Percentiles rank a stretch among this genome's conserved stretches.
phyloP scores from a whole-genome alignment of 352 stramenopile genomes.

The Thalassiosira ordinaria region DNA sequence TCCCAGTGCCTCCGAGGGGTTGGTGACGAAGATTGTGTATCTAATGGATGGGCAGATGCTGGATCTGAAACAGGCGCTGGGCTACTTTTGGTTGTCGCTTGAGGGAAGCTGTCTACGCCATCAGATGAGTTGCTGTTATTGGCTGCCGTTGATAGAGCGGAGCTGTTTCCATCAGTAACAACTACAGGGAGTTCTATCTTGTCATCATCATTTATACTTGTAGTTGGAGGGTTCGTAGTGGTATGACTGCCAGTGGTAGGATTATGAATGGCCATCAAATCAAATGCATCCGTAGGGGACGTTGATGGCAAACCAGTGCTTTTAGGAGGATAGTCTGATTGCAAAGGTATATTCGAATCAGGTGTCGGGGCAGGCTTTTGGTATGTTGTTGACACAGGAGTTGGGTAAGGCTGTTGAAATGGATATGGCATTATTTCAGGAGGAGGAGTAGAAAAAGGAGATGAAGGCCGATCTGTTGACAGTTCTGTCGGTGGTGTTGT shows the following conservation, averaged over 20 bases:
- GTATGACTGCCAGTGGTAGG: background rate
- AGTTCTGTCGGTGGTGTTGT: background rate
- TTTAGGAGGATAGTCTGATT: background rate
- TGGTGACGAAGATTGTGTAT: background rate
- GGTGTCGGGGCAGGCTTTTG: conserved; percentile 5
- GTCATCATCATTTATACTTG: conserved; percentile 2
- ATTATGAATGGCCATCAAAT: background rate
- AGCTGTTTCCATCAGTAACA: background rate
- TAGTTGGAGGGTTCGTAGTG: background rate
- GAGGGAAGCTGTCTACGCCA: too few relatives aligned
- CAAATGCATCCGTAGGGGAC: background rate
- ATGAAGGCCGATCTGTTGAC: too few relatives aligned
- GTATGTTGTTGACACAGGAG: background rate
- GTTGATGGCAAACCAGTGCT: conserved; percentile 2
- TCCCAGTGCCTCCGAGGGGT: background rate
- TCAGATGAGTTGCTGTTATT: too few relatives aligned
- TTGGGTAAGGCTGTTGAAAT: too few relatives aligned
- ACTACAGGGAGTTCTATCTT: background rate
- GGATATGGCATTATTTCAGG: too few relatives aligned
- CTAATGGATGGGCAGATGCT: conserved; percentile 1
- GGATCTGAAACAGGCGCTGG: background rate
- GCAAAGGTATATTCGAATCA: background rate
- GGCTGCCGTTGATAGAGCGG: background rate
- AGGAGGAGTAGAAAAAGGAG: too few relatives aligned
- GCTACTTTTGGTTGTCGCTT: background rate